phyloP scores from a whole-genome alignment of 2,329 filamentous ascomycete genomes.

The Trichophyton equinum region DNA sequence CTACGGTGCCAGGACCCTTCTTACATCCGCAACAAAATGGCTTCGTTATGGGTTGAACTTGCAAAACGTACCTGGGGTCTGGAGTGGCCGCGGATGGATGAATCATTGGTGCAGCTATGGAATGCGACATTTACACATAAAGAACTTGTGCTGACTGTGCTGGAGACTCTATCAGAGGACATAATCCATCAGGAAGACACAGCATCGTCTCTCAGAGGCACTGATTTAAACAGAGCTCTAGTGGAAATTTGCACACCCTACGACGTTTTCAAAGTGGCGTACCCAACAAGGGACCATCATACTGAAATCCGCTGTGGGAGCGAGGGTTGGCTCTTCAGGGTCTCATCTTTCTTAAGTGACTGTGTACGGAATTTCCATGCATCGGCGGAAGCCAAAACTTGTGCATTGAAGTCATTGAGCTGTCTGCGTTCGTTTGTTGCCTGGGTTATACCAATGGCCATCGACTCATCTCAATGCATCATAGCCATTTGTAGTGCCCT shows the following conservation, averaged over 20 bases:
- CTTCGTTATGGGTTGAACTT: conserved; percentile 86
- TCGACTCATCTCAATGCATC: conserved; percentile 58
- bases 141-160: conserved; percentile 72
- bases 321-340: conserved; percentile 76
- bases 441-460: conserved; percentile 78
- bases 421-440: conserved; percentile 67
- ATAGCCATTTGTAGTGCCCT: conserved; percentile 59
- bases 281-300: conserved; percentile 58
- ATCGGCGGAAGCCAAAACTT: conserved; percentile 54
- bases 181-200: conserved; percentile 85
- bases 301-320: conserved; percentile 56
- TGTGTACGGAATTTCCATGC: conserved; percentile 56
- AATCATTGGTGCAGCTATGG: conserved; percentile 71
- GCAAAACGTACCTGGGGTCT: conserved; percentile 87
- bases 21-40: conserved; percentile 86
- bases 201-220: conserved; percentile 69
- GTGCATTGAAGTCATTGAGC: conserved; percentile 63
- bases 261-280: conserved; percentile 59
- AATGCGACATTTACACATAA: conserved; percentile 52
- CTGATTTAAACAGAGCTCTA: conserved; percentile 72
- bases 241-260: conserved; percentile 88
- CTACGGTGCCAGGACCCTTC: conserved; percentile 60
- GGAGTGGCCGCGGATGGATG: conserved; percentile 92
- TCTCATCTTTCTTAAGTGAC: conserved; percentile 59
- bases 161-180: conserved; percentile 89